These are phyloP conservation scores for Sugiyamaella qingdaonensis DNA, from an alignment of 805 yeast species.

Conservation along the genomic window DNA sequence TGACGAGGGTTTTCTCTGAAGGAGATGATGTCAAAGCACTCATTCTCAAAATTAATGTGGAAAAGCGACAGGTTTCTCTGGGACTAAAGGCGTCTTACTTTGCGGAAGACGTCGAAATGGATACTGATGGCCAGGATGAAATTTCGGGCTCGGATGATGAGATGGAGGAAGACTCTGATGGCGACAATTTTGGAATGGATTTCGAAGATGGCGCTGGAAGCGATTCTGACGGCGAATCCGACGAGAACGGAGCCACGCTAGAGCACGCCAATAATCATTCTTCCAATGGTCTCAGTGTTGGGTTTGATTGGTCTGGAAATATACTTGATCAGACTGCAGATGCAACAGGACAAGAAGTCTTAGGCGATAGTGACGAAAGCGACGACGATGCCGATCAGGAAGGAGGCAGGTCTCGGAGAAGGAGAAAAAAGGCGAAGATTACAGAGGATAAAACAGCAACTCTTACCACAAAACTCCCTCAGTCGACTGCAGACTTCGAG, in stretches of 20 bases:
- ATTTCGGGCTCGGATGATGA: constrained; percentile 29
- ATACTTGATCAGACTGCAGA: constrained; percentile 66
- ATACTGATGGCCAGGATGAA: constrained; percentile 30
- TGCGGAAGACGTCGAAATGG: constrained; percentile 35
- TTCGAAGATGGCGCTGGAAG: constrained; percentile 31
- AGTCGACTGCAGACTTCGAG: constrained; percentile 88
- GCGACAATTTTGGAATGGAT: constrained; percentile 27
- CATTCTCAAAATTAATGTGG: constrained; percentile 56
- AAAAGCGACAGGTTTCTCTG: constrained; percentile 71
- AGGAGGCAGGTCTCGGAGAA: constrained; percentile 28
- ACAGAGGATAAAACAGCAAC: constrained; percentile 83
- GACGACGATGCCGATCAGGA: constrained; percentile 52
- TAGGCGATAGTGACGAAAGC: constrained; percentile 7
- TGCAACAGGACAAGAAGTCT: neutral
- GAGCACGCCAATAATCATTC: no score
- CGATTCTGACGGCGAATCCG: constrained; percentile 30
- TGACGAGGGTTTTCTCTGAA: constrained; percentile 65
- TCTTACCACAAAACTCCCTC: constrained; percentile 79
- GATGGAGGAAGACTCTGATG: constrained; percentile 26
- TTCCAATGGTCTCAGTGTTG: constrained; percentile 64
- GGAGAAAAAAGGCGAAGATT: constrained; percentile 43
- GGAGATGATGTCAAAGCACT: constrained; percentile 91
- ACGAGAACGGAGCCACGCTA: constrained; percentile 32
- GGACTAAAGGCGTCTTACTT: constrained; percentile 96
- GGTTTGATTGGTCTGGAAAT: constrained; percentile 95